Evolutionary conservation across 129 eudicot genomes (phyloP).

Genomic region (Mikania micrantha): DNA sequence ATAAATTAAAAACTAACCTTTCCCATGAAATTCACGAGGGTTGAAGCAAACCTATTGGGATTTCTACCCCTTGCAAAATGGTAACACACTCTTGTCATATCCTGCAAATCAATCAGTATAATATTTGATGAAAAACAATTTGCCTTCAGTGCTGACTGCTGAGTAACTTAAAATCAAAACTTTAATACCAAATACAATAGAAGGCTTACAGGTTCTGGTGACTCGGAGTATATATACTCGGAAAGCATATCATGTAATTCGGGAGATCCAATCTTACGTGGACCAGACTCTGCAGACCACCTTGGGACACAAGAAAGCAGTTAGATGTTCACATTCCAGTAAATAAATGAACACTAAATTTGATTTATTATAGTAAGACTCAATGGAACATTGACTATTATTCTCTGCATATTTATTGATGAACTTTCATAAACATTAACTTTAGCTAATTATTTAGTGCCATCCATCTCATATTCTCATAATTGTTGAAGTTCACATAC

Average conservation of each 20-base stretch:
- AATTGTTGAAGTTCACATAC: background rate
- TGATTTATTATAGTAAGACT: background rate
- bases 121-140: background rate
- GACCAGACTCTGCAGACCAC: conserved; percentile 89
- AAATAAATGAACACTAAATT: no score
- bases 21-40: conserved; percentile 82
- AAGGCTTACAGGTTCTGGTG: conserved; percentile 78
- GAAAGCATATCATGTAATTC: conserved; percentile 94
- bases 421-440: background rate
- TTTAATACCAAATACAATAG: background rate
- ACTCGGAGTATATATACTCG: conserved; percentile 80
- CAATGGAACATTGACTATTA: no score
- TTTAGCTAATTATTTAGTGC: background rate
- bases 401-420: background rate
- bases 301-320: conserved; percentile 26
- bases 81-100: conserved; percentile 73
- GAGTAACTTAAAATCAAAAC: background rate
- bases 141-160: background rate
- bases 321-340: background rate
- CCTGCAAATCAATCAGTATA: conserved; percentile 38
- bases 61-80: conserved; percentile 90
- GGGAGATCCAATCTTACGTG: conserved; percentile 66
- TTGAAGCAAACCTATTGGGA: conserved; percentile 77
- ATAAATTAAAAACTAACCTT: conserved; percentile 42
- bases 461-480: background rate